Conservation (phyloP, 345 rosid species). For the Moricandia arvensis region DNA sequence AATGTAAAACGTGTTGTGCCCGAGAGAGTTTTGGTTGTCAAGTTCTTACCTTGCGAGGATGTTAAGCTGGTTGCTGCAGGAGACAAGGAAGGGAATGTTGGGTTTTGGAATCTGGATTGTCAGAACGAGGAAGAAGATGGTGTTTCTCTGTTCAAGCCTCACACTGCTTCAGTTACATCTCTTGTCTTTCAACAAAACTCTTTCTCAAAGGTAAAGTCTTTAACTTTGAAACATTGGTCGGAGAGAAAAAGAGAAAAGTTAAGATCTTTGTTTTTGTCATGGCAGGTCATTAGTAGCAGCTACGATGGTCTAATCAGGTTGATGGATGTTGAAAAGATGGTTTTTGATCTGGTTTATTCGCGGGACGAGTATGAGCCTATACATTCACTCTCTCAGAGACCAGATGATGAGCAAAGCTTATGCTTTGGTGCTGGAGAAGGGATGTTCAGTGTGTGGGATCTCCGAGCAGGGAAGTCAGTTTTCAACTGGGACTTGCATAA, state of each 20-base stretch:
- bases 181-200: slow-evolving; percentile 54
- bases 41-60: slow-evolving; percentile 57
- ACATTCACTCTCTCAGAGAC: slow-evolving; percentile 57
- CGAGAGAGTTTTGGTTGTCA: slow-evolving; percentile 53
- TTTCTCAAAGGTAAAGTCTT: slow-evolving; percentile 52
- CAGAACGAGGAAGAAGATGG: slow-evolving; percentile 43
- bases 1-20: slow-evolving; percentile 63
- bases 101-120: slow-evolving; percentile 68
- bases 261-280: neutral
- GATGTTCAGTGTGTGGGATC: slow-evolving; percentile 60
- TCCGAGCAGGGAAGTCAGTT: slow-evolving; percentile 50
- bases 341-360: slow-evolving; percentile 59
- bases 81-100: slow-evolving; percentile 57
- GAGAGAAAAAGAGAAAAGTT: neutral
- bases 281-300: slow-evolving; percentile 63
- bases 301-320: slow-evolving; percentile 64
- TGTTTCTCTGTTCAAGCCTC: slow-evolving; percentile 60
- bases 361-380: slow-evolving; percentile 53
- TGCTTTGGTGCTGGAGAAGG: slow-evolving; percentile 66
- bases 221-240: neutral
- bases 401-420: slow-evolving; percentile 48
- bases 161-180: slow-evolving; percentile 57
- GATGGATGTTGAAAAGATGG: slow-evolving; percentile 74
- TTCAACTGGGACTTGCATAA: slow-evolving; percentile 58
- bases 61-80: slow-evolving; percentile 70